phyloP scores from a whole-genome alignment of 208 protist genomes.

The Novymonas esmeraldas region DNA sequence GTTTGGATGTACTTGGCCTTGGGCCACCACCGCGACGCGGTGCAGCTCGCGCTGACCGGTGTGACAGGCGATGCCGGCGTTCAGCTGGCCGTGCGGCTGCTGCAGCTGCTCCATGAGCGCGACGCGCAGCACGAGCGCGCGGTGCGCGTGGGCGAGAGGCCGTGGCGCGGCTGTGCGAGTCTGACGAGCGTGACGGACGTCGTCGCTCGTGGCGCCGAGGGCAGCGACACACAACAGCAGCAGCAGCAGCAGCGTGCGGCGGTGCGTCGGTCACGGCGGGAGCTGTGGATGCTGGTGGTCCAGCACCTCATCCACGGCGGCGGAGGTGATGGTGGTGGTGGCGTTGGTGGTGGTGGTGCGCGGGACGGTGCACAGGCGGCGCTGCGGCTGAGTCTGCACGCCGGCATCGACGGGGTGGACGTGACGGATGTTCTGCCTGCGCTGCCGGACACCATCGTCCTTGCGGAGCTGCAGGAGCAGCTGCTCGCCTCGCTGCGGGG shows the following conservation, averaged over 20 bases:
- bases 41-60: conserved; percentile 9
- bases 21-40: conserved; percentile 26
- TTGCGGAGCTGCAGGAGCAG: conserved; percentile 48
- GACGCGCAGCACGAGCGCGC: conserved; percentile 4
- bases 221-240: conserved; percentile 2
- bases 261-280: conserved; percentile 13
- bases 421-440: conserved; percentile 51
- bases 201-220: neutral
- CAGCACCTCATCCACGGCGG: conserved; percentile 18
- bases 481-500: conserved; percentile 37
- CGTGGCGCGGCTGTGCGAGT: neutral
- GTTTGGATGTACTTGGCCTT: conserved; percentile 43
- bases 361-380: conserved; percentile 30
- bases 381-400: conserved; percentile 41
- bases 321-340: conserved; percentile 18
- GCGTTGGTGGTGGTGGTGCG: no score
- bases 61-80: conserved; percentile 13
- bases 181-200: no score
- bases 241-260: no score
- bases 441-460: conserved; percentile 36
- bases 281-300: conserved; percentile 27
- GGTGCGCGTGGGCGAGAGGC: neutral
- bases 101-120: conserved; percentile 19
- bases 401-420: conserved; percentile 35
- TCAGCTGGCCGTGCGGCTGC: conserved; percentile 24